A percentile compares a stretch with the other conserved stretches of the same genome.
These are phyloP conservation scores for Iberis amara DNA, from an alignment of 441 rosid genomes.

Conservation along the genomic window DNA sequence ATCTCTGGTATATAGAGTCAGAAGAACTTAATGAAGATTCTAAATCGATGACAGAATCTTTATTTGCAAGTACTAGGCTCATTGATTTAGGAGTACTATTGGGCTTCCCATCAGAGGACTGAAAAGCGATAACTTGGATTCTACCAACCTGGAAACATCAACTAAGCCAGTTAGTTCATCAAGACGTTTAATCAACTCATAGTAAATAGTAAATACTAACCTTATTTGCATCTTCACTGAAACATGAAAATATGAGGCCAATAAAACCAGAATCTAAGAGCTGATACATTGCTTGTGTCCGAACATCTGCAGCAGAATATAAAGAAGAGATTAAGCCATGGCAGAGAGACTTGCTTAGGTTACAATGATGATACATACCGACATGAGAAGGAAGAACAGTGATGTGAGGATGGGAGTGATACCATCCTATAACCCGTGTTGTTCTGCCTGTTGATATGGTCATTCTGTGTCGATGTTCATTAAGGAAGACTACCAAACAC, in stretches of 20 bases:
- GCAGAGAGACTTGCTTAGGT: background rate
- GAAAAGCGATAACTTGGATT: slow-evolving; percentile 96
- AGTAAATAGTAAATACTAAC: slow-evolving; percentile 29
- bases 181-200: background rate
- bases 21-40: slow-evolving; percentile 80
- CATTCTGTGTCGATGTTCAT: slow-evolving; percentile 76
- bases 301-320: slow-evolving; percentile 55
- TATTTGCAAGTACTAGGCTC: slow-evolving; percentile 45
- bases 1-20: slow-evolving; percentile 39
- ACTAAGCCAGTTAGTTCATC: slow-evolving; percentile 12
- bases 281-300: slow-evolving; percentile 98
- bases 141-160: slow-evolving; percentile 54
- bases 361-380: slow-evolving; percentile 41
- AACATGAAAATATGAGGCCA: slow-evolving; percentile 90
- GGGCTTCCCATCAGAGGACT: slow-evolving; percentile 83
- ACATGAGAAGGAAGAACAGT: slow-evolving; percentile 98
- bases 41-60: slow-evolving; percentile 50
- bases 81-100: slow-evolving; percentile 42
- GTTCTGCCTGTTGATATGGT: slow-evolving; percentile 71
- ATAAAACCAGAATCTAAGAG: slow-evolving; percentile 95
- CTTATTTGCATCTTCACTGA: slow-evolving; percentile 80
- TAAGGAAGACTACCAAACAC: slow-evolving; percentile 26
- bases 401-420: slow-evolving; percentile 97
- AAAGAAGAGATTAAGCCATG: no score
- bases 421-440: slow-evolving; percentile 96